Base-by-base conservation (phyloP, 2,329 filamentous ascomycete species). In the Fonsecaea multimorphosa region DNA sequence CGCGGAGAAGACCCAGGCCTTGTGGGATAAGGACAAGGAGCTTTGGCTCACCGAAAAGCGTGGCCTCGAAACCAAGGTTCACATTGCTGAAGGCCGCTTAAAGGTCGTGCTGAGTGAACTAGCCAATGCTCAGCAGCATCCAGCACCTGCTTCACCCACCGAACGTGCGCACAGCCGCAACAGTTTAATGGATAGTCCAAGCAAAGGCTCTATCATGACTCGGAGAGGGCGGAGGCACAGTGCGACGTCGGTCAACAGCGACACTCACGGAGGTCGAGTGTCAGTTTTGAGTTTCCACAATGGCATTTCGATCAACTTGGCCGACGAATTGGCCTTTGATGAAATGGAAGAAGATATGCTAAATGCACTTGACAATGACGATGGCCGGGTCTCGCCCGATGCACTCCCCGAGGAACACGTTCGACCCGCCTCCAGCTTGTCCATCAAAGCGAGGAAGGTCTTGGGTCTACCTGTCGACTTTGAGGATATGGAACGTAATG, bases 321-420 rank as follows among this genome's bases (percentile, higher is more conserved):
- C 95, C 0, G 93, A 98, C 72, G 95, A 99, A 79, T 84, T 99
- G 61, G 89, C 91, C 68, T 91, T 97, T 68, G 91, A 93, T 64
- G 90, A 91, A 67, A 91, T 94, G 63, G 91, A 93, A 34, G 82
- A 82, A 53, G 81, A 82, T 68, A 71, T 81, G 59, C 81, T 81
- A 40, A 84, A 86, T 51, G 85, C 87, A 61, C 82, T 91, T 68
- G 89, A 90, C 38, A 89, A 93, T 68, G 85, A 89, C 52, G 90
- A 92, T 57, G 88, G 89, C 1, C 86, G 88, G 40, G 85, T 74
- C 4, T 81, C 79, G 9, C 78, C 78, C 8, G 76, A 77, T 59
- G 77, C 77, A 3, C 73, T 82, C 32, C 78, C 79, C 6, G 80
- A 82, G 65, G 80, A 81, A 69, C 63, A 69, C 29, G 36, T 68